phyloP scores from a whole-genome alignment of 2,329 filamentous ascomycete genomes.

The Peltaster fructicola region DNA sequence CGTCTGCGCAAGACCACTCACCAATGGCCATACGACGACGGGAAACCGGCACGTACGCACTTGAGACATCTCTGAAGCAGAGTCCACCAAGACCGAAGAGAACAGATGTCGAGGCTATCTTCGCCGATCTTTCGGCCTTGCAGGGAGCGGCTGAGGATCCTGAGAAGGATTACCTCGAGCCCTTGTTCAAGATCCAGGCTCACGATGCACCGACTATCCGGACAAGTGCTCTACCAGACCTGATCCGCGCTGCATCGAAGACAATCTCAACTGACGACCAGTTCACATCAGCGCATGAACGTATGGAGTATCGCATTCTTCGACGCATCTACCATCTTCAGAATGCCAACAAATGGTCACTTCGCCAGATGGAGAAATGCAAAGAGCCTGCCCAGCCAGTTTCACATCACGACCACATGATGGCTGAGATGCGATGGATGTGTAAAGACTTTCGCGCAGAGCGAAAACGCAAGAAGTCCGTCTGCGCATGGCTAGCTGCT shows the following conservation, averaged over 20 bases:
- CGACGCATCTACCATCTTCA: constrained; percentile 81
- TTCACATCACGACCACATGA: constrained; percentile 69
- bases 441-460: constrained; percentile 89
- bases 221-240: constrained; percentile 43
- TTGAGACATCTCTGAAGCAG: too few relatives aligned
- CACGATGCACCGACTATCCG: constrained; percentile 34
- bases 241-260: constrained; percentile 72
- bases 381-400: constrained; percentile 60
- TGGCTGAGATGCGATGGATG: constrained; percentile 97
- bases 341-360: constrained; percentile 78
- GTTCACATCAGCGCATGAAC: constrained; percentile 65
- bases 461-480: constrained; percentile 76
- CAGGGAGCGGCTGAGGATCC: constrained; percentile 30
- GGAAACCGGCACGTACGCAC: too few relatives aligned
- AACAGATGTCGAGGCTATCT: constrained; percentile 4
- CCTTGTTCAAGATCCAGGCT: constrained; percentile 39
- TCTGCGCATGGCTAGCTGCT: constrained; percentile 61
- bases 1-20: not conserved
- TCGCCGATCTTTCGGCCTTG: constrained; percentile 20
- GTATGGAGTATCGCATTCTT: constrained; percentile 72
- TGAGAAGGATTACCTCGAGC: constrained; percentile 42
- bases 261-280: constrained; percentile 75
- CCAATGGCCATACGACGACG: too few relatives aligned
- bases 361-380: constrained; percentile 73
- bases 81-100: constrained; percentile 2